phyloP scores from a whole-genome alignment of 2,329 filamentous ascomycete genomes.

The Cadophora gregata region DNA sequence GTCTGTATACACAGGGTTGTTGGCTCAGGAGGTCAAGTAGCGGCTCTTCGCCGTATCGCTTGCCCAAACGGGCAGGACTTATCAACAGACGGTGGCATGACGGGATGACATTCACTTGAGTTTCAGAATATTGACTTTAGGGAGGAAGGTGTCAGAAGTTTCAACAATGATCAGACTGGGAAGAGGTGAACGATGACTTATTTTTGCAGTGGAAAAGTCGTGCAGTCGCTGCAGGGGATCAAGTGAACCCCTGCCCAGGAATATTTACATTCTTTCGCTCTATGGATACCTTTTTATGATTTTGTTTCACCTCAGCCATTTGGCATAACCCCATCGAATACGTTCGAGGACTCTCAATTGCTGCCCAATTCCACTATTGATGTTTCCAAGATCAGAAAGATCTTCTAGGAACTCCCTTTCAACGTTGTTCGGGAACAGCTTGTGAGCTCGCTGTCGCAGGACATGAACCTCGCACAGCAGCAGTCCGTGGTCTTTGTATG shows the following conservation, averaged over 20 bases:
- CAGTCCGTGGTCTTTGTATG: slow-evolving; percentile 91
- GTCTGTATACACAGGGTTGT: slow-evolving; percentile 11
- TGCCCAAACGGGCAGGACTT: slow-evolving; percentile 26
- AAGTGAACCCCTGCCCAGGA: background rate
- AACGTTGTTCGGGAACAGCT: slow-evolving; percentile 74
- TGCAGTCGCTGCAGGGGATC: background rate
- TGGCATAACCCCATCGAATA: slow-evolving; percentile 88
- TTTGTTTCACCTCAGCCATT: slow-evolving; percentile 61
- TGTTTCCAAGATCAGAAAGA: slow-evolving; percentile 82
- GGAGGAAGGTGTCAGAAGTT: background rate
- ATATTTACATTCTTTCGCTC: slow-evolving; percentile 17
- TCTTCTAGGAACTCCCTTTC: slow-evolving; percentile 89
- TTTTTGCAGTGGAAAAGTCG: background rate
- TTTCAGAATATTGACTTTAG: slow-evolving; percentile 1
- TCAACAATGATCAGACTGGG: background rate
- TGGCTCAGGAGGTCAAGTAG: slow-evolving; percentile 17
- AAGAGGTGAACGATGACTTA: background rate
- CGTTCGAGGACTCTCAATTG: slow-evolving; percentile 82
- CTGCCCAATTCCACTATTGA: slow-evolving; percentile 74
- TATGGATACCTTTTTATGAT: slow-evolving; percentile 19
- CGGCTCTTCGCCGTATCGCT: slow-evolving; percentile 24
- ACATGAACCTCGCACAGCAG: slow-evolving; percentile 89
- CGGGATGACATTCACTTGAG: slow-evolving; percentile 4
- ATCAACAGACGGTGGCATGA: slow-evolving; percentile 8
- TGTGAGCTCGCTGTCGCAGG: slow-evolving; percentile 71